Base-by-base conservation (phyloP, 1,284 basidiomycete species). In the Ceratorhiza oryzae-sativae region DNA sequence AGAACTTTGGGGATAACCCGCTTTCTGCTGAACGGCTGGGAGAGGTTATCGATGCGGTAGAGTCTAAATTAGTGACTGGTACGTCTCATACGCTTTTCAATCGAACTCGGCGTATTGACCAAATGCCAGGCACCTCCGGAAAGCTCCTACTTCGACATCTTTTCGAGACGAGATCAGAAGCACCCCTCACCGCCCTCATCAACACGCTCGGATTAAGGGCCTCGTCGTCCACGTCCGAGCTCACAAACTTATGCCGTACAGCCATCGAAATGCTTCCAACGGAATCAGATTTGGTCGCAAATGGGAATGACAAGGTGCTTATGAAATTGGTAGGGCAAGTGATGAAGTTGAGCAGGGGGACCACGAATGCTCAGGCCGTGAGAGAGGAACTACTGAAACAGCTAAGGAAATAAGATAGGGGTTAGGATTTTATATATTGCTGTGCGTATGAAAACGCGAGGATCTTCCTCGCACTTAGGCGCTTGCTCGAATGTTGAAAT, bases 261-360 rank as follows among this genome's bases (percentile, higher is more conserved):
- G 91, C 90, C 0, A 88, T 97, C 20, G 79, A 80, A 5, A 86
- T 84, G 6, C 81, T 94, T 58, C 92, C 94, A 0, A 82, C 85
- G 55, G 93, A 96, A 77, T 89, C 87, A 0, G 85, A 85, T 5
- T 89, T 88, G 23, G 86, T 93, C 23, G 85, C 86, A 18, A 82
- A 84, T 45, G 95, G 97, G 0, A 91, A 93, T 73, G 80, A 82
- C 34, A 94, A 92, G 74, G 95, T 96, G 0, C 78, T 98, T 48
- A 94, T 94, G 83, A 90, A 92, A 74, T 85, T 99, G 39, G 86
- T 98, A 6, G 97, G 97, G 0, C 86, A 88, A 78, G 92, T 97
- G 25, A 98, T 98, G 94, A 92, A 90, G 80, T 80, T 86, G 65
- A 92, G 90, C 73, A 84, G 87, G 72, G 96, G 96, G 3, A 84